Conservation (phyloP, 768 basidiomycete genomes). For the Hygrophoropsis aurantiaca region DNA sequence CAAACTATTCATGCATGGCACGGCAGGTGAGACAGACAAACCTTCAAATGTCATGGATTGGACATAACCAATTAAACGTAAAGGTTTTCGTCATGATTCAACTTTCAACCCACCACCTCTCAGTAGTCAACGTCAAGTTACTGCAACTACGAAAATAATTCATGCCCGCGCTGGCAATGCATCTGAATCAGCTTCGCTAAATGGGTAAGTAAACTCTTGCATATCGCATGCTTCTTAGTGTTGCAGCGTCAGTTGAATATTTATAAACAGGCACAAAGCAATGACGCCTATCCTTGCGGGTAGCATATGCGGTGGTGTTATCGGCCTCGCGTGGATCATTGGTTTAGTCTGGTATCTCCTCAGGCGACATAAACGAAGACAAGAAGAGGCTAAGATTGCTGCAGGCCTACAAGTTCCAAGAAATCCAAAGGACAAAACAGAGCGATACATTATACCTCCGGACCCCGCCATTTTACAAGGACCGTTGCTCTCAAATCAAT, state of each 20-base stretch:
- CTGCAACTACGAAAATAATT: neutral
- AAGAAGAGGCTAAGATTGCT: slow-evolving; percentile 41
- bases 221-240: neutral
- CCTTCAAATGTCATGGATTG: too few species aligned
- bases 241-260: neutral
- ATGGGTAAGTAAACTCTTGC: slow-evolving; percentile 29
- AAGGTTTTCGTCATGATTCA: too few species aligned
- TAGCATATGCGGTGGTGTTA: slow-evolving; percentile 50
- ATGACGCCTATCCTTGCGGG: slow-evolving; percentile 65
- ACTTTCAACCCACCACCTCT: too few species aligned
- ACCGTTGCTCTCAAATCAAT: slow-evolving; percentile 41
- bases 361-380: slow-evolving; percentile 50
- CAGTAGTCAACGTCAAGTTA: too few species aligned
- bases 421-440: slow-evolving; percentile 35
- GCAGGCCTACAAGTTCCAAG: slow-evolving; percentile 44
- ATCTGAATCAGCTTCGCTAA: slow-evolving; percentile 39
- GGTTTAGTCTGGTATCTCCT: slow-evolving; percentile 58
- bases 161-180: slow-evolving; percentile 25
- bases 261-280: slow-evolving; percentile 44
- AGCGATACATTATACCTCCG: slow-evolving; percentile 58
- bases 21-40: too few species aligned
- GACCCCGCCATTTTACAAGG: slow-evolving; percentile 67
- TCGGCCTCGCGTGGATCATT: slow-evolving; percentile 46
- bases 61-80: too few species aligned
- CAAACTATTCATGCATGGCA: too few species aligned